Evolutionary conservation across 2,329 filamentous ascomycete genomes (phyloP), one percentile per base, ranked within the genome.

Genomic region (Claviceps pusilla): DNA sequence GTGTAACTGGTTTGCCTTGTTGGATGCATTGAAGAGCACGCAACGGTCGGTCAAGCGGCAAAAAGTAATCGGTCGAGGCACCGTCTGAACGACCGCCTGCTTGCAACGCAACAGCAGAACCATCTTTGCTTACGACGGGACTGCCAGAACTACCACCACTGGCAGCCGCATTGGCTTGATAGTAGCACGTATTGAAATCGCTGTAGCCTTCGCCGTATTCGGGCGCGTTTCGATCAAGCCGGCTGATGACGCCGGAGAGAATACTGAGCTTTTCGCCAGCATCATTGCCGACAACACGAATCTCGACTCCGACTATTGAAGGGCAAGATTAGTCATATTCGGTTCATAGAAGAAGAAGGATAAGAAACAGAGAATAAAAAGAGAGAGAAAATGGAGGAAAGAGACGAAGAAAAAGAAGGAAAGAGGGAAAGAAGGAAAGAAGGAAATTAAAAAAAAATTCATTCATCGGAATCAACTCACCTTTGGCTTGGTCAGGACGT

Each of bases 211-310:
- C 93, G 54, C 91, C 91, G 62, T 98, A 97, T 65, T 98, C 93
- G 16, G 93, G 93, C 1, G 94, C 94, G 69, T 98, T 98, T 61
- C 93, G 82, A 65, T 98, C 93, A 56, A 98, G 76, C 63, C 93
- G 84, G 71, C 89, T 95, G 68, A 98, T 98, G 54, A 98, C 91
- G 63, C 93, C 93, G 6, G 93, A 97, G 56, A 98, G 74, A 62
- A 98, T 98, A 75, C 89, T 96, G 61, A 98, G 82, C 72, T 98
- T 98, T 69, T 98, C 93, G 60, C 93, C 93, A 35, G 93, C 93
- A 75, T 98, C 93, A 69, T 98, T 98, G 72, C 93, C 93, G 6
- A 98, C 93, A 1, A 98, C 93, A 60, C 94, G 80, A 61, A 98
- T 97, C 71, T 98, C 93, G 14, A 87, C 83, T 54, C 93, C 93